Evolutionary conservation across 1,284 basidiomycete genomes (phyloP).

Genomic region (Ganoderma lucidum): DNA sequence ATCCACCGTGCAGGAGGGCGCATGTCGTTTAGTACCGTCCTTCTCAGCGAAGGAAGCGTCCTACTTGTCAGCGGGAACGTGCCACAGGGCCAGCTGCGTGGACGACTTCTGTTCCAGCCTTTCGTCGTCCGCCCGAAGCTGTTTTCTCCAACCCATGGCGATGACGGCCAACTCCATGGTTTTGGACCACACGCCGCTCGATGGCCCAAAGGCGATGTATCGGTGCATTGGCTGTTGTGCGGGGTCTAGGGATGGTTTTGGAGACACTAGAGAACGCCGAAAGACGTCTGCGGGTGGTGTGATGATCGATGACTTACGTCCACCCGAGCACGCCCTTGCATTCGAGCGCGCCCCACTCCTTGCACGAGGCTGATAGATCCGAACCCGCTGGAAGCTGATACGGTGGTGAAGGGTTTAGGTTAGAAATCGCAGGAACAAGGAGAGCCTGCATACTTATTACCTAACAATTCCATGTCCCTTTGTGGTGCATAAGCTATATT

Average conservation of each 20-base stretch:
- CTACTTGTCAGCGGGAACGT: slow-evolving; percentile 28
- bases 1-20: slow-evolving; percentile 13
- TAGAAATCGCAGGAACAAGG: not conserved
- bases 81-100: slow-evolving; percentile 1
- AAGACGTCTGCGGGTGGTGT: slow-evolving; percentile 12
- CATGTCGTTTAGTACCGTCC: slow-evolving; percentile 27
- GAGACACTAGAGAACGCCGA: slow-evolving; percentile 12
- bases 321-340: not conserved
- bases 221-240: slow-evolving; percentile 24
- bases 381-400: not conserved
- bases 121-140: slow-evolving; percentile 25
- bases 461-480: not conserved
- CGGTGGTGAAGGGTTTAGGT: not conserved
- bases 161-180: slow-evolving; percentile 28
- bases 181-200: slow-evolving; percentile 6
- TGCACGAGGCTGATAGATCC: not conserved
- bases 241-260: slow-evolving; percentile 26
- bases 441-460: not conserved
- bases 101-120: slow-evolving; percentile 24
- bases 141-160: slow-evolving; percentile 26
- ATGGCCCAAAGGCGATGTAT: not conserved
- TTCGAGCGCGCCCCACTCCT: not conserved
- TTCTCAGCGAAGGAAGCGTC: slow-evolving; percentile 21
- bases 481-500: not conserved
- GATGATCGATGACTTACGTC: not conserved